These are phyloP conservation scores for Lactarius indigo DNA, from an alignment of 768 basidiomycete genomes.

Conservation along the genomic window DNA sequence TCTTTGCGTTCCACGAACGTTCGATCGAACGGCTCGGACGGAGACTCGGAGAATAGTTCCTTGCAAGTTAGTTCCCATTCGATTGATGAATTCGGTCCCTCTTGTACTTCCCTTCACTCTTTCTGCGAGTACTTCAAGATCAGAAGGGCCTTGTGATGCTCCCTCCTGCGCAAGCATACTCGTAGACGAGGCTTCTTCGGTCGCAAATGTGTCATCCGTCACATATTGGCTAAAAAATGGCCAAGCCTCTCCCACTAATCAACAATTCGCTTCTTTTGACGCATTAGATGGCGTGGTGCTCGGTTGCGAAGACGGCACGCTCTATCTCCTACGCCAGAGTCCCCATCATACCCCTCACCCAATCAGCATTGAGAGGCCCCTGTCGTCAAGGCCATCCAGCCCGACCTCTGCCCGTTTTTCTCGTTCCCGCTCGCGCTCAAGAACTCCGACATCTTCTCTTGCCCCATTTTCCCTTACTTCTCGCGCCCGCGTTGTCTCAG, in stretches of 20 bases:
- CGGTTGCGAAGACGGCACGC: conserved; percentile 38
- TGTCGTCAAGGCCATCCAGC: conserved; percentile 12
- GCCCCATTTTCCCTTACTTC: conserved; percentile 52
- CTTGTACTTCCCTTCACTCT: conserved; percentile 18
- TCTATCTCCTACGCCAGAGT: conserved; percentile 33
- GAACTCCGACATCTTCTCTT: conserved; percentile 26
- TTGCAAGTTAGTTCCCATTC: too few relatives aligned
- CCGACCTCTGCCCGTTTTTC: conserved; percentile 7
- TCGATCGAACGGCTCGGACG: neutral
- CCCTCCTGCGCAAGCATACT: neutral
- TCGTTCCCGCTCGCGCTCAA: conserved; percentile 21
- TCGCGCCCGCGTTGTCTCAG: conserved; percentile 66
- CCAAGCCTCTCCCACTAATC: neutral
- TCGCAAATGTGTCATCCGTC: conserved; percentile 10
- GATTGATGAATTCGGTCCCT: conserved; percentile 20
- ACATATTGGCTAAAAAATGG: conserved; percentile 1
- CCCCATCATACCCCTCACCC: neutral
- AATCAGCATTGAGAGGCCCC: conserved; percentile 14
- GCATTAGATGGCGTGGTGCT: conserved; percentile 30
- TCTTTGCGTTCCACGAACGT: neutral
- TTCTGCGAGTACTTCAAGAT: neutral
- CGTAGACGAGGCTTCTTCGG: conserved; percentile 10
- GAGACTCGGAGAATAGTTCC: neutral
- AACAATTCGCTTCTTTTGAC: conserved; percentile 12
- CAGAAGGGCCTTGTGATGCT: neutral